Evolutionary conservation across 768 basidiomycete species (phyloP).

Genomic region (Lactarius sp.): DNA sequence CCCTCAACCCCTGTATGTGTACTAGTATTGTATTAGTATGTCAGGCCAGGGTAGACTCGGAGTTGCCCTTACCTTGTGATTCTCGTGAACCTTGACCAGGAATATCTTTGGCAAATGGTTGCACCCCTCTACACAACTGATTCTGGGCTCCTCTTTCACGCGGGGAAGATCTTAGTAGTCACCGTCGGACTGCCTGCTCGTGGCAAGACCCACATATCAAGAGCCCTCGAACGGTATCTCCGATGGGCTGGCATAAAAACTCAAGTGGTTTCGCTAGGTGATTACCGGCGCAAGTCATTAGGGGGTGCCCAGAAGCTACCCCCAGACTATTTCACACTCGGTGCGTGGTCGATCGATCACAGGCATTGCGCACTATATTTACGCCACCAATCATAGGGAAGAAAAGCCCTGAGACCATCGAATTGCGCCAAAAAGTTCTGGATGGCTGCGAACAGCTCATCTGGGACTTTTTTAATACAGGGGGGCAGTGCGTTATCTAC

Average conservation of each 20-base stretch:
- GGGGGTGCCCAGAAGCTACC: slow-evolving; percentile 88
- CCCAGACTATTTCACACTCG: slow-evolving; percentile 85
- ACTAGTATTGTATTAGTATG: too few species aligned
- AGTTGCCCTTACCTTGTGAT: too few species aligned
- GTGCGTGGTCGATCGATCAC: slow-evolving; percentile 37
- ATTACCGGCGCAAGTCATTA: slow-evolving; percentile 85
- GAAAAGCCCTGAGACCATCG: slow-evolving; percentile 76
- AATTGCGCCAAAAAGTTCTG: slow-evolving; percentile 66
- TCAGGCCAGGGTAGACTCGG: too few species aligned
- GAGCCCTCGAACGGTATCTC: slow-evolving; percentile 93
- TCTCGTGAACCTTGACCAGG: not conserved
- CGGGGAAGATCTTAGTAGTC: slow-evolving; percentile 91
- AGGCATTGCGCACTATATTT: not conserved
- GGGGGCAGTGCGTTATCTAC: slow-evolving; percentile 97
- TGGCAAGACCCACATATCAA: slow-evolving; percentile 95
- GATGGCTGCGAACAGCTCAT: slow-evolving; percentile 86
- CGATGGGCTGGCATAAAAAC: slow-evolving; percentile 98
- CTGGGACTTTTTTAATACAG: slow-evolving; percentile 77
- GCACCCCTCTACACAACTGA: slow-evolving; percentile 95
- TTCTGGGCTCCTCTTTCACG: slow-evolving; percentile 81
- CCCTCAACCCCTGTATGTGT: too few species aligned
- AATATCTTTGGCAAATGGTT: slow-evolving; percentile 50
- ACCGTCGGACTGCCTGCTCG: slow-evolving; percentile 92
- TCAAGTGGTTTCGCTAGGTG: slow-evolving; percentile 89
- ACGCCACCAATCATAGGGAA: slow-evolving; percentile 42